These are phyloP conservation scores for Amphicarpaea edgeworthii DNA, from an alignment of 306 rosid genomes.

Conservation along the genomic window DNA sequence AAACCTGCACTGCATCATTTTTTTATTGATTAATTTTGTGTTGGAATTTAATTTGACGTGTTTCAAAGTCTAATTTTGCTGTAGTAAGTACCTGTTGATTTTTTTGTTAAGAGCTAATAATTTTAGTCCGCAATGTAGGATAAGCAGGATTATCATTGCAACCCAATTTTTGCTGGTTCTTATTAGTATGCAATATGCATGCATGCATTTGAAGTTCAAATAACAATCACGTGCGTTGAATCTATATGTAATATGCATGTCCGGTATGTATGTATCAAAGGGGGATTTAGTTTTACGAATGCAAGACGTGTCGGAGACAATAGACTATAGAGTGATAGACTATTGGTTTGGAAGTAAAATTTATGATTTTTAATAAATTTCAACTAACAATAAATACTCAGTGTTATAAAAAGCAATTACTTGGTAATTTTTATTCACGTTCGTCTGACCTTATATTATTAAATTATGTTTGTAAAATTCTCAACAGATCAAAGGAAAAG, in stretches of 20 bases:
- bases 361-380: too few species aligned
- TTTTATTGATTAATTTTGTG: conserved; percentile 90
- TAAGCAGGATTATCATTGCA: not conserved
- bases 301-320: not conserved
- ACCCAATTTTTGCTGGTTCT: conserved; percentile 2
- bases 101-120: conserved; percentile 44
- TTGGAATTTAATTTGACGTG: conserved; percentile 68
- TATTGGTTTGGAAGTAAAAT: too few species aligned
- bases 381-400: too few species aligned
- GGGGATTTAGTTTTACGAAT: not conserved
- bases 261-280: not conserved
- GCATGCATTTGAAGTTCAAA: not conserved
- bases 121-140: conserved; percentile 43
- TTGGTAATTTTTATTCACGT: too few species aligned
- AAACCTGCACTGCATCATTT: conserved; percentile 82
- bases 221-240: not conserved
- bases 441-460: too few species aligned
- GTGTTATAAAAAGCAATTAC: too few species aligned
- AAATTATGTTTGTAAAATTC: too few species aligned
- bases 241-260: not conserved
- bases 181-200: too few species aligned
- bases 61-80: conserved; percentile 47
- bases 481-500: too few species aligned
- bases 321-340: too few species aligned
- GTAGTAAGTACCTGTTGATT: conserved; percentile 25